Evolutionary conservation across 2,329 filamentous ascomycete genomes (phyloP), one percentile per base, ranked within the genome.

Genomic region (Fusarium nurragi): DNA sequence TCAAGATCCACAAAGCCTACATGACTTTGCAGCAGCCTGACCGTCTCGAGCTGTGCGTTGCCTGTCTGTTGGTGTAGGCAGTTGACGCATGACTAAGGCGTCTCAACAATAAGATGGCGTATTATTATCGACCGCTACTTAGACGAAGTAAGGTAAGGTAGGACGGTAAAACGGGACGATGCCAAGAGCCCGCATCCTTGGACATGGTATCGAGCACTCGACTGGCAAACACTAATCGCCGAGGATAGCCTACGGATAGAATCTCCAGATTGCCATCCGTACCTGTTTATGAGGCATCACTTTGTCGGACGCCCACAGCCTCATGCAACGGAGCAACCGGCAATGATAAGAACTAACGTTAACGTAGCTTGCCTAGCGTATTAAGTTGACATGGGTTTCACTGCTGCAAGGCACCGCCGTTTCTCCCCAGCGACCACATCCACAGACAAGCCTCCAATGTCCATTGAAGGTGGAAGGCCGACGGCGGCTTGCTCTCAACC

Each of bases 391-490:
- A 59, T 36, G 50, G 41, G 39, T 21, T 64, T 60, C 44, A 36
- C 48, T 64, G 41, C 60, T 66, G 63, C 63, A 66, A 66, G 63
- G 63, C 54, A 66, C 63, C 45, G 25, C 51, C 46, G 62, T 57
- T 64, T 43, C 51, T 47, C 34, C 19, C 39, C 44, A 46, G 37
- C 50, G 34, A 40, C 40, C 19, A 44, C 30, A 22, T 25, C 34
- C 9, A 37, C 12, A 10, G 16, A 48, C 34, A 21, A 21, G 30
- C 41, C 34, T 11, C 54, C 34, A 45, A 55, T 38, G 25, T 22
- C 45, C 19, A 25, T 44, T n/a, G 43, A 44, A 40, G 22, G 7
- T 34, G 22, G 11, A 18, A 34, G 26, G 8, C 6, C 14, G 28
- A 22, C 25, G 21, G 30, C 19, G 21, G 37, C 55, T 60, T 46